These are phyloP conservation scores for Moricandia moricandioides DNA, from an alignment of 345 rosid species.

Conservation along the genomic window DNA sequence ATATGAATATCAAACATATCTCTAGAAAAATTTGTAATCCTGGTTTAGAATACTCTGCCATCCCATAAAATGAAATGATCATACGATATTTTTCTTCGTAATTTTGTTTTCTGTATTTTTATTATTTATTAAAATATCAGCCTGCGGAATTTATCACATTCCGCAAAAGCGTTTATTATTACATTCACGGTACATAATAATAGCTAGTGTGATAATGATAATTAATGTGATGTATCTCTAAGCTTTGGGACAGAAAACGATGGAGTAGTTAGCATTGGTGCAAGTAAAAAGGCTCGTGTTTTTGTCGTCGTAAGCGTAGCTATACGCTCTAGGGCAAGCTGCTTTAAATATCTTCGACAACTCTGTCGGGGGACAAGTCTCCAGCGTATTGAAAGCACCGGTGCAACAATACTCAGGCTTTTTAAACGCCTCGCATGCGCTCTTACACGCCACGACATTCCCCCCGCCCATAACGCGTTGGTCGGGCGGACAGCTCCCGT, in stretches of 20 bases:
- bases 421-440: constrained; percentile 76
- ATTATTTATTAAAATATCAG: not conserved
- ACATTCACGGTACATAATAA: not conserved
- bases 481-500: constrained; percentile 58
- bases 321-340: constrained; percentile 84
- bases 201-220: not conserved
- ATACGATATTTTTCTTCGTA: not conserved
- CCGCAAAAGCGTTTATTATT: not conserved
- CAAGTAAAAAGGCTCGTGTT: constrained; percentile 75
- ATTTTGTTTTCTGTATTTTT: not conserved
- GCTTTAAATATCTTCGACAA: constrained; percentile 69
- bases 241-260: constrained; percentile 55
- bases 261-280: constrained; percentile 67
- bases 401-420: constrained; percentile 79
- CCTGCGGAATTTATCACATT: not conserved
- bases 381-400: constrained; percentile 52
- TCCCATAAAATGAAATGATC: too few species aligned
- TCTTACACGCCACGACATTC: constrained; percentile 72
- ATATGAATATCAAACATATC: too few species aligned
- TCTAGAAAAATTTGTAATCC: too few species aligned
- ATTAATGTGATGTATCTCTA: not conserved
- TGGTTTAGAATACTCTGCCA: too few species aligned
- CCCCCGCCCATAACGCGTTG: constrained; percentile 40
- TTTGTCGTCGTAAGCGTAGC: constrained; percentile 90
- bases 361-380: constrained; percentile 62